Evolutionary conservation across 768 basidiomycete genomes (phyloP).

Genomic region (Tylopilus vinaceipallidus): DNA sequence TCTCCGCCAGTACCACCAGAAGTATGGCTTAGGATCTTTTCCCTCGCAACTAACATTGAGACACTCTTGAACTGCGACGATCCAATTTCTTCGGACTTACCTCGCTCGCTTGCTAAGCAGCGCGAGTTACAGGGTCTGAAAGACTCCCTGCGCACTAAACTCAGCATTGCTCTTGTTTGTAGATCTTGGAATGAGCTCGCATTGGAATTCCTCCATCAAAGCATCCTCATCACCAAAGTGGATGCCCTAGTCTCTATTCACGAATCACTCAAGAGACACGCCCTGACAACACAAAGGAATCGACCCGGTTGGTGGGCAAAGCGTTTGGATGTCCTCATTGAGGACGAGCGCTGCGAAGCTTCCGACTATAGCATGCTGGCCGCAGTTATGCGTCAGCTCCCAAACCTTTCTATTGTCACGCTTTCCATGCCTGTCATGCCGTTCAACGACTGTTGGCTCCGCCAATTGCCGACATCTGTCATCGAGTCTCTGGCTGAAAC

Average conservation of each 20-base stretch:
- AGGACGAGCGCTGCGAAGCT: conserved; percentile 25
- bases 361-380: conserved; percentile 25
- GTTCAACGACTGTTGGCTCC: conserved; percentile 26
- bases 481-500: conserved; percentile 24
- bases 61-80: conserved; percentile 11
- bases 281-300: conserved; percentile 2
- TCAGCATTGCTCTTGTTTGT: conserved; percentile 24
- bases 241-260: conserved; percentile 15
- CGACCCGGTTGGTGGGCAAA: conserved; percentile 28
- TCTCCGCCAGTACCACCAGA: conserved; percentile 25
- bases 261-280: conserved; percentile 10
- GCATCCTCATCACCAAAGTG: conserved; percentile 21
- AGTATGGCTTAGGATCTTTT: conserved; percentile 29
- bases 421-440: conserved; percentile 29
- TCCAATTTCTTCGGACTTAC: conserved; percentile 17
- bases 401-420: conserved; percentile 25
- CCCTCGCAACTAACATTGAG: conserved; percentile 15
- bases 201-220: conserved; percentile 22
- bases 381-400: conserved; percentile 22
- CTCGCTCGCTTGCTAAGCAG: conserved; percentile 14
- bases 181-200: conserved; percentile 23
- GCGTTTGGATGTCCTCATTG: conserved; percentile 25
- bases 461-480: conserved; percentile 23
- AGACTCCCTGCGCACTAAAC: conserved; percentile 24
- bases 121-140: conserved; percentile 15